Base-by-base conservation (phyloP, 495 filamentous ascomycete species). In the Hyaloscypha finlandica region DNA sequence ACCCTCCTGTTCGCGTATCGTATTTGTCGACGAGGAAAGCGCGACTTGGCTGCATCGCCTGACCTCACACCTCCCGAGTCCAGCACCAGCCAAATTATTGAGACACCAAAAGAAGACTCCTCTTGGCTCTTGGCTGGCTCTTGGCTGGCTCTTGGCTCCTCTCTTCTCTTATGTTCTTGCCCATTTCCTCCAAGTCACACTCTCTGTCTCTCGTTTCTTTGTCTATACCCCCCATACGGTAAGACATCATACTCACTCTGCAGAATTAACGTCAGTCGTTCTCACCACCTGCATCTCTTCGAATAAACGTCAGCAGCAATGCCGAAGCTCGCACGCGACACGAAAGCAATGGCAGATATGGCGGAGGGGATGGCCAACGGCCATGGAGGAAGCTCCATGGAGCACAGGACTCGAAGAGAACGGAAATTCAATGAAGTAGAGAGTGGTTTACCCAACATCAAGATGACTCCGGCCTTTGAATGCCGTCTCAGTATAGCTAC, bases 401-500 rank as follows among this genome's bases (percentile, higher is more conserved):
- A 83, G 68, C 42, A 74, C 20, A 72, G 73, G 33, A 81, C 83
- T 35, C 73, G 83, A 55, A 70, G 68, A 58, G 76, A 81, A 42
- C 75, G 76, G 33, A 73, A 72, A 19, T 85, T 85, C 66, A 74
- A 74, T 48, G 73, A 78, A 52, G 73, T 75, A 57, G 83, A 85
- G 68, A 66, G 66, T 32, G 72, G 69, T 6, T 68, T 81, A 5
- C 77, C 78, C 30, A 65, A 77, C 39, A 70, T 78, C 61, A 69
- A 61, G 58, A 45, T 69, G 33, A 68, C 70, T n/a, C 56, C 63
- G 8, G 69, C 69, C 11, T 59, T 66, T 19, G 59, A 70, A 54
- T 62, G 72, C 14, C 68, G 70, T 8, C 72, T 71, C 11, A 64
- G 68, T 8, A 53, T 68, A 8, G 51, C 68, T 33, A 68, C 66